phyloP scores from a whole-genome alignment of 2,329 filamentous ascomycete species.

The Drechslerella coelobrocha region DNA sequence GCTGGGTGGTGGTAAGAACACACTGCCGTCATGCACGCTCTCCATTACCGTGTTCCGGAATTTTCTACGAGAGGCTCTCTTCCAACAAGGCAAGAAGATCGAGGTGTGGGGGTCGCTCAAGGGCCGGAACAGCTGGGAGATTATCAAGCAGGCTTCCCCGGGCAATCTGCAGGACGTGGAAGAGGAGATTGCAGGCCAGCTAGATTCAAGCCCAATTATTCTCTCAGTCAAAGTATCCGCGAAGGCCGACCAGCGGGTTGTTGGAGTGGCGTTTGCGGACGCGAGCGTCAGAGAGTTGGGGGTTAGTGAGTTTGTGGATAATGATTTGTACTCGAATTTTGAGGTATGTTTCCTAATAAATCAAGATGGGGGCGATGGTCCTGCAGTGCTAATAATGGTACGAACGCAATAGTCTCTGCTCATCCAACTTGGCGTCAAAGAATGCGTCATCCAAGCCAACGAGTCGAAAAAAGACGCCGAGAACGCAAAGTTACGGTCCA shows the following conservation, averaged over 20 bases:
- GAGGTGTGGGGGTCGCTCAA: slow-evolving; percentile 83
- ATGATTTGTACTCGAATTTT: slow-evolving; percentile 97
- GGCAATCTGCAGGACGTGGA: slow-evolving; percentile 97
- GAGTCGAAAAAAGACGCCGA: slow-evolving; percentile 84
- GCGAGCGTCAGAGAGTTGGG: slow-evolving; percentile 94
- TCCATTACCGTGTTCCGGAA: slow-evolving; percentile 93
- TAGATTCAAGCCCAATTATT: slow-evolving; percentile 92
- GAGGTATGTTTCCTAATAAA: slow-evolving; percentile 69
- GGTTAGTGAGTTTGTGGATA: slow-evolving; percentile 98
- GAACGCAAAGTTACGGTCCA: slow-evolving; percentile 81
- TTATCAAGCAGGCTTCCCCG: slow-evolving; percentile 88
- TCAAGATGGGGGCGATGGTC: too few relatives aligned
- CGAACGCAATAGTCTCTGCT: slow-evolving; percentile 66
- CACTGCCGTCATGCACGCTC: slow-evolving; percentile 91
- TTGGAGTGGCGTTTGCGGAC: slow-evolving; percentile 97
- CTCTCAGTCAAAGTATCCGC: slow-evolving; percentile 90
- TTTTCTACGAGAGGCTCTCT: slow-evolving; percentile 91
- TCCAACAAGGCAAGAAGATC: slow-evolving; percentile 85
- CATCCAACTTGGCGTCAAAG: slow-evolving; percentile 93
- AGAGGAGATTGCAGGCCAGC: slow-evolving; percentile 85
- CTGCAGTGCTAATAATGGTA: slow-evolving; percentile 19
- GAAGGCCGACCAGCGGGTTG: slow-evolving; percentile 84
- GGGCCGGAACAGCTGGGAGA: slow-evolving; percentile 87
- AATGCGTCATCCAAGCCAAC: slow-evolving; percentile 86
- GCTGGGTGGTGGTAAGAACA: slow-evolving; percentile 72